A percentile compares a stretch with the other conserved stretches of the same genome.
phyloP scores from a whole-genome alignment of 73 alveolate genomes.

The Symbiodinium natans region DNA sequence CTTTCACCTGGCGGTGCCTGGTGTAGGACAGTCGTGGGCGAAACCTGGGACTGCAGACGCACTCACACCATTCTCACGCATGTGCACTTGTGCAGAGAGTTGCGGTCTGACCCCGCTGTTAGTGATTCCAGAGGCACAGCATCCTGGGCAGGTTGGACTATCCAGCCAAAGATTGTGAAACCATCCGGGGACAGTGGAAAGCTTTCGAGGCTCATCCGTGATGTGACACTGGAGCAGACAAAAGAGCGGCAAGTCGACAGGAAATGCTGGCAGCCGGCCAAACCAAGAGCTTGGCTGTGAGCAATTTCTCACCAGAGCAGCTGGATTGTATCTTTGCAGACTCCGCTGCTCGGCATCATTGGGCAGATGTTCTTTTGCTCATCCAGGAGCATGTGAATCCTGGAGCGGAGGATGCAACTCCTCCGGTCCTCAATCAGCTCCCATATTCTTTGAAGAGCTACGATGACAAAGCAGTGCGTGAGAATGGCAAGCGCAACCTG shows the following conservation, averaged over 20 bases:
- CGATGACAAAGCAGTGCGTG: conserved; percentile 59
- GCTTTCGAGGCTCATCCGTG: conserved; percentile 60
- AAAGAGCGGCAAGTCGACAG: not conserved
- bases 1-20: too few species aligned
- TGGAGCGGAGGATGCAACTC: conserved; percentile 35
- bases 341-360: not conserved
- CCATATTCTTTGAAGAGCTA: conserved; percentile 63
- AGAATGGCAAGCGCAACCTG: conserved; percentile 58
- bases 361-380: too few species aligned
- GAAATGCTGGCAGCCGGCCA: conserved; percentile 64
- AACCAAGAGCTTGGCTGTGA: conserved; percentile 77
- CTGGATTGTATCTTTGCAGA: not conserved
- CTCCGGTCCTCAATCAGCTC: conserved; percentile 70
- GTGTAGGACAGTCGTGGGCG: too few species aligned
- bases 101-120: too few species aligned
- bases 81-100: too few species aligned
- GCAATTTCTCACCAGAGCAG: conserved; percentile 90
- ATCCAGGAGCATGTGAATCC: not conserved
- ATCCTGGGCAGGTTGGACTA: conserved; percentile 53
- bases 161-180: conserved; percentile 67
- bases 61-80: too few species aligned
- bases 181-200: conserved; percentile 93
- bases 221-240: not conserved
- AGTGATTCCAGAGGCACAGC: too few species aligned
- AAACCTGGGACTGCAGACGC: too few species aligned